Conservation (phyloP, 176 grass and related monocot genomes). For the bread wheat (Triticum aestivum) region IWGSC_CS_RefSeq_v2.1 NC_057798.1:670213079-670213578, state of each 20-base stretch:
- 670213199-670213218: not conserved
- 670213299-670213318: not conserved
- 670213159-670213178: not conserved
- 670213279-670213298: slow-evolving; percentile 14
- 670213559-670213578: slow-evolving; percentile 9
- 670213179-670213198: not conserved
- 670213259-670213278: slow-evolving; percentile 19
- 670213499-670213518: slow-evolving; percentile 27
- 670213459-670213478: not conserved
- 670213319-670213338: not conserved
- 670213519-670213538: not conserved
- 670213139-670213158: slow-evolving; percentile 40
- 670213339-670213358: too few relatives aligned
- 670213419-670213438: not conserved
- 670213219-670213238: not conserved
- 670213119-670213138: slow-evolving; percentile 28
- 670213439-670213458: slow-evolving; percentile 39
- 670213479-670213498: not conserved
- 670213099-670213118: slow-evolving; percentile 20
- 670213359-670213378: slow-evolving; percentile 34
- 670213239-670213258: not conserved
- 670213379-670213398: not conserved
- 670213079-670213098: not conserved
- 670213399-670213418: not conserved
- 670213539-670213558: not conserved